Conservation (phyloP, 495 filamentous ascomycete genomes). For the Penicillium bovifimosum region DNA sequence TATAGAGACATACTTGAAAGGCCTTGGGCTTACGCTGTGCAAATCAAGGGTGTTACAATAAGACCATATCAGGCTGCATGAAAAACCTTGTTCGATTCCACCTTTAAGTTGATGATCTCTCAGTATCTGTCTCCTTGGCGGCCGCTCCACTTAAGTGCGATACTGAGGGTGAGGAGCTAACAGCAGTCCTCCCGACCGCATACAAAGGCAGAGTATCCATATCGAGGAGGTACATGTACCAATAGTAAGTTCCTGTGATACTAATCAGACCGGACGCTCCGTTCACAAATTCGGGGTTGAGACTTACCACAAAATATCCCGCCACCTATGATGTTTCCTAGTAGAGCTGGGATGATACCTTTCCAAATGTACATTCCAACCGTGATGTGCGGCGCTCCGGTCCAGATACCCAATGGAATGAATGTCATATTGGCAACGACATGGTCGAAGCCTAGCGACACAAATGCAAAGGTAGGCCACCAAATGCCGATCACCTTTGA, state of each 20-base stretch:
- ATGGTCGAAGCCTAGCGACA: conserved; percentile 54
- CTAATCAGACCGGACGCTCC: background rate
- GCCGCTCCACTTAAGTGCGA: background rate
- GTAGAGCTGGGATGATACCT: conserved; percentile 51
- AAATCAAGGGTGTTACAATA: too few relatives aligned
- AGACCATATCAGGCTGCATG: too few relatives aligned
- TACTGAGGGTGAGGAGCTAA: background rate
- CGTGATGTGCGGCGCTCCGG: conserved; percentile 43
- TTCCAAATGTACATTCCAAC: conserved; percentile 61
- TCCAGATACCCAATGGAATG: conserved; percentile 52
- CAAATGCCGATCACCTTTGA: conserved; percentile 59
- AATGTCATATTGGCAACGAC: conserved; percentile 64
- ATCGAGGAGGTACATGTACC: conserved; percentile 44
- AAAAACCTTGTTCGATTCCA: too few relatives aligned
- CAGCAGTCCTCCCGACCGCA: conserved; percentile 8
- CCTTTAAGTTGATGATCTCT: too few relatives aligned
- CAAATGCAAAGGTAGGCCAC: conserved; percentile 58
- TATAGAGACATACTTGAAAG: too few relatives aligned
- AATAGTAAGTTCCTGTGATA: conserved; percentile 39
- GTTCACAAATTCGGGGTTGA: background rate
- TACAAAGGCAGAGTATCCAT: conserved; percentile 19
- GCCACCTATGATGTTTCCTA: conserved; percentile 57
- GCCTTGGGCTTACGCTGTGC: too few relatives aligned
- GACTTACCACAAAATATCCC: conserved; percentile 42
- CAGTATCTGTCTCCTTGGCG: conserved; percentile 20